Conservation (phyloP, 2,329 filamentous ascomycete species). For the Aspergillus flavus region DNA sequence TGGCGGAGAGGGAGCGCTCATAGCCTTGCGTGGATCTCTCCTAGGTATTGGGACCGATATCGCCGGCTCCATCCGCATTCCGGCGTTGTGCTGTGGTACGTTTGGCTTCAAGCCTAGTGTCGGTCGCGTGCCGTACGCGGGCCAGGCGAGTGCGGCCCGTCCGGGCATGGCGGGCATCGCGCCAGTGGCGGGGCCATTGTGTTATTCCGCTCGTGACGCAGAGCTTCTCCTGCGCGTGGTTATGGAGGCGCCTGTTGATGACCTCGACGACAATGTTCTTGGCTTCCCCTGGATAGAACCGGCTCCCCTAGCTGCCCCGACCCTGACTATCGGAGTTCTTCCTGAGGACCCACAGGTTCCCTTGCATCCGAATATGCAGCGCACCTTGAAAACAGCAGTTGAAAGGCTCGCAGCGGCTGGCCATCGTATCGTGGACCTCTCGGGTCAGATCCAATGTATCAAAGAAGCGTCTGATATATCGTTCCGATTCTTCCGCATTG, state of each 20-base stretch:
- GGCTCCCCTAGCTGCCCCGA: background rate
- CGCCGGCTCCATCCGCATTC: slow-evolving; percentile 47
- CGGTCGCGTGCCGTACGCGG: slow-evolving; percentile 53
- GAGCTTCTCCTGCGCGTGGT: slow-evolving; percentile 18
- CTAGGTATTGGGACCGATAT: slow-evolving; percentile 66
- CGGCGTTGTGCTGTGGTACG: slow-evolving; percentile 52
- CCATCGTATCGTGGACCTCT: slow-evolving; percentile 22
- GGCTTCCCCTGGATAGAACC: slow-evolving; percentile 17
- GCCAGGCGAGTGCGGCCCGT: slow-evolving; percentile 38
- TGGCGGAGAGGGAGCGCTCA: slow-evolving; percentile 65
- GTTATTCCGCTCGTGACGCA: slow-evolving; percentile 17
- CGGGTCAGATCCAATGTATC: slow-evolving; percentile 12
- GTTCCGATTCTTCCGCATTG: slow-evolving; percentile 24
- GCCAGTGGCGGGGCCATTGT: slow-evolving; percentile 25
- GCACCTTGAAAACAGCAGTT: slow-evolving; percentile 14
- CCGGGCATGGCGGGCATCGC: slow-evolving; percentile 22
- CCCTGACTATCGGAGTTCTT: slow-evolving; percentile 23
- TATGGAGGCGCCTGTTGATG: slow-evolving; percentile 4
- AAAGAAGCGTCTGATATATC: slow-evolving; percentile 13
- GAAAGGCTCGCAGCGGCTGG: slow-evolving; percentile 24
- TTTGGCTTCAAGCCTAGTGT: slow-evolving; percentile 50
- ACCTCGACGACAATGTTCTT: slow-evolving; percentile 17
- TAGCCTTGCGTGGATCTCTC: slow-evolving; percentile 60
- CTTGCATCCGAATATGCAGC: slow-evolving; percentile 27
- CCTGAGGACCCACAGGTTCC: slow-evolving; percentile 23